Conservation (phyloP, 73 alveolate species). For the Halteria grandinella region DNA sequence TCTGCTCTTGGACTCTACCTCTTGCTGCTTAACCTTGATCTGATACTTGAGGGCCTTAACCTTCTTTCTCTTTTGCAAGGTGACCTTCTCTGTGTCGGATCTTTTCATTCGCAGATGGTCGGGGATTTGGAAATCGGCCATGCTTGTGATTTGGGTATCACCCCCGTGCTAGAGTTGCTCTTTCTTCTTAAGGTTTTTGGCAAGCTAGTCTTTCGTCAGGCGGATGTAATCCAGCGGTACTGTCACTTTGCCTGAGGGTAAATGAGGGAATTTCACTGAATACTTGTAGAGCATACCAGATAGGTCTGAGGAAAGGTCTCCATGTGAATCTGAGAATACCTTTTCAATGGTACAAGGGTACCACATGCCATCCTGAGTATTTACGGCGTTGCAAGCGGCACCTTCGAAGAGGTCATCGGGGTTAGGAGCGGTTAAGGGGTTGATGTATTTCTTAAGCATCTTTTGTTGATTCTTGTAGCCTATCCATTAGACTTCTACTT, state of each 20-base stretch:
- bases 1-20: slow-evolving; percentile 12
- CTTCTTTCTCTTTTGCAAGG: slow-evolving; percentile 48
- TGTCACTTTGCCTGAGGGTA: slow-evolving; percentile 14
- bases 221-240: slow-evolving; percentile 65
- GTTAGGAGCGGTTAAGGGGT: slow-evolving; percentile 41
- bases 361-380: slow-evolving; percentile 64
- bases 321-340: background rate
- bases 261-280: slow-evolving; percentile 8
- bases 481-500: slow-evolving; percentile 62
- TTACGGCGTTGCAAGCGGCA: slow-evolving; percentile 44
- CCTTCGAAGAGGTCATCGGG: slow-evolving; percentile 52
- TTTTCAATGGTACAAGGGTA: slow-evolving; percentile 59
- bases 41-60: slow-evolving; percentile 57
- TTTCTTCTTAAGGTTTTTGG: background rate
- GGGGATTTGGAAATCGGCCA: slow-evolving; percentile 46
- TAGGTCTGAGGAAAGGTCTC: slow-evolving; percentile 4
- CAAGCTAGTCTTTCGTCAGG: slow-evolving; percentile 44
- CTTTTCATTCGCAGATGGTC: slow-evolving; percentile 51
- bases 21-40: slow-evolving; percentile 40
- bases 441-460: slow-evolving; percentile 6
- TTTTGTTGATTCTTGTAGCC: slow-evolving; percentile 27
- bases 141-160: slow-evolving; percentile 6
- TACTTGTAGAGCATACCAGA: slow-evolving; percentile 1
- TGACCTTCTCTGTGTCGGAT: slow-evolving; percentile 59
- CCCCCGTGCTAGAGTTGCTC: background rate